Evolutionary conservation across 2,329 filamentous ascomycete genomes (phyloP), one percentile per base, ranked within the genome.

Genomic region (Hypoxylon sp.): DNA sequence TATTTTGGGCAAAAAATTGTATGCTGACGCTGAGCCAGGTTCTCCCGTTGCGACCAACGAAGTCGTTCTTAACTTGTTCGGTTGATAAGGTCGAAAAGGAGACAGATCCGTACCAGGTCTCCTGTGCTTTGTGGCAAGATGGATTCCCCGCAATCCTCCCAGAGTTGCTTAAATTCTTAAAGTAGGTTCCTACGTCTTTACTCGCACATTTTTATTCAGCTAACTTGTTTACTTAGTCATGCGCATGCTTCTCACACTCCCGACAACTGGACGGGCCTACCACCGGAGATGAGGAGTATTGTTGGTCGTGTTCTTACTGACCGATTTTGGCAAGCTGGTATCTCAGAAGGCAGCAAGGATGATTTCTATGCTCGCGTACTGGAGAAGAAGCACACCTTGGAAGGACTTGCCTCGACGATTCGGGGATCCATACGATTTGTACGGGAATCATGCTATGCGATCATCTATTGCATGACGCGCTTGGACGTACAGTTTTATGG

Each of bases 311-410:
- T 98, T 19, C 83, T 99, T 22, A 97, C 94, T 13, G 96, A 99
- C 80, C 88, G 96, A 24, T 99, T 99, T 79, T 99, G 96, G 96
- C 96, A 99, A 83, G 94, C 94, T 5, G 96, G 96, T 9, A 99
- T 99, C 55, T 98, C 96, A 0, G 92, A 91, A 68, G 96, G 97
- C 26, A 98, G 93, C 74, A 94, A 96, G 78, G 96, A 98, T 70
- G 95, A 98, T 65, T 99, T 99, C 78, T 98, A 98, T 79, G 92
- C 94, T 33, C 89, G 93, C 44, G 95, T 99, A 1, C 90, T 94
- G 62, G 92, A 94, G 33, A 97, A 96, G 62, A 97, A 94, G 80
- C 88, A 87, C 44, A 97, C 94, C 0, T 88, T 97, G 63, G 96
- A 99, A 80, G 96, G 96, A 0, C 92, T 99, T 70, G 95, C 94